A percentile compares a stretch with the other conserved stretches of the same genome.
phyloP scores from a whole-genome alignment of 768 basidiomycete species.

The Kwoniella sp. region DNA sequence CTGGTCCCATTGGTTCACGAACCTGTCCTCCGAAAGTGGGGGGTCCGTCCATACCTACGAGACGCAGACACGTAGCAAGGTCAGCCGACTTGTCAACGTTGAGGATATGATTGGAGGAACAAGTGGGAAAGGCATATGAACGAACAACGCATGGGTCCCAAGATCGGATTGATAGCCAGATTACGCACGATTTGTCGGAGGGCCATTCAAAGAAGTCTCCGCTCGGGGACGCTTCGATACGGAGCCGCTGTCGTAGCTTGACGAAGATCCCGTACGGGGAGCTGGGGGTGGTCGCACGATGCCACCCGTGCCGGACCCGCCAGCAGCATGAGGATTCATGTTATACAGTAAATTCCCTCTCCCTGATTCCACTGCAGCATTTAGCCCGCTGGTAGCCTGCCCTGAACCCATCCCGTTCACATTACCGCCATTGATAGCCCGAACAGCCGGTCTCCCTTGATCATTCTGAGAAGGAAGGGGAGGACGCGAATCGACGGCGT shows the following conservation, averaged over 20 bases:
- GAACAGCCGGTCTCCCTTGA: slow-evolving; percentile 15
- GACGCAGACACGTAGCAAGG: neutral
- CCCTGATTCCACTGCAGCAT: neutral
- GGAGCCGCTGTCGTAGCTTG: slow-evolving; percentile 6
- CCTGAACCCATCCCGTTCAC: neutral
- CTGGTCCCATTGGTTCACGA: neutral
- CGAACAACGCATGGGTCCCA: neutral
- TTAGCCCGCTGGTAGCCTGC: neutral
- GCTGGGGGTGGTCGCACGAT: neutral
- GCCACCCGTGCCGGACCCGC: neutral
- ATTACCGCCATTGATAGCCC: slow-evolving; percentile 4
- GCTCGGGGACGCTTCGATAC: slow-evolving; percentile 16
- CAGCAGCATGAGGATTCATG: neutral
- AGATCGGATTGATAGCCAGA: neutral
- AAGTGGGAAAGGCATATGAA: neutral
- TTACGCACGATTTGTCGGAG: neutral
- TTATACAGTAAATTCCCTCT: neutral
- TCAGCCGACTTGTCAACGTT: neutral
- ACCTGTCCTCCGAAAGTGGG: neutral
- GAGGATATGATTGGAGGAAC: neutral
- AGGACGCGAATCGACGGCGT: slow-evolving; percentile 34
- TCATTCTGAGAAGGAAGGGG: slow-evolving; percentile 12
- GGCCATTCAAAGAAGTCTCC: slow-evolving; percentile 8
- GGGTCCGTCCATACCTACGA: neutral
- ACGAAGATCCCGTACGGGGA: neutral